Base-by-base conservation (phyloP, 192 early-diverging fungal genomes). In the Backusella luteola region DNA sequence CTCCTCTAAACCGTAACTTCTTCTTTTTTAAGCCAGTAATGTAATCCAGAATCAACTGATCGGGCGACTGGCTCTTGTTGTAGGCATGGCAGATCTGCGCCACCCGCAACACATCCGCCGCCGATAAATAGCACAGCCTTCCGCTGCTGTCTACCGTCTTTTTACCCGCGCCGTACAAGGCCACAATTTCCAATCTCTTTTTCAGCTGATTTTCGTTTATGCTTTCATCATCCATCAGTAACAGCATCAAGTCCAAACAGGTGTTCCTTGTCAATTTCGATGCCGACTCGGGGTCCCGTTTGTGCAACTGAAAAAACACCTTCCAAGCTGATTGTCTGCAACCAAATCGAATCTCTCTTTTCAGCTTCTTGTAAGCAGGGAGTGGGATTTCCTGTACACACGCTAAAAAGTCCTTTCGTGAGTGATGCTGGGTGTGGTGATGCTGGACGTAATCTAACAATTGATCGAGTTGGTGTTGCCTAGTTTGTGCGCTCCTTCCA, bases 401-500 rank as follows among this genome's bases (percentile, higher is more conserved):
- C 2, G 49, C 38, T 19, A 71, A 15, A 59, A 73, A 81, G 23
- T 63, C 56, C 14, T 49, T 42, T 17, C 17, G 39, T 23, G 70
- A 32, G 12, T 59, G 26, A 35, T 35, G 9, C 14, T 73, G 14
- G n/a, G 41, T 72, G 34, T 59, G 34, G 3, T 29, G 26, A 0
- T 42, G 21, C 14, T 75, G 67, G 21, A 79, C 68, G 71, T 79
- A 79, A 34, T 34, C 32, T 9, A 70, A n/a, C 34, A 79, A 15
- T 52, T 79, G 44, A 66, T 79, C 68, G 3, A 74, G 66, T 23
- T 79, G 78, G 15, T 23, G 36, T 17, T 75, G 73, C 39, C 78
- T 49, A 1, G 53, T n/a, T 23, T 34, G 26, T 34, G 44, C 32
- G 4, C 23, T 49, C 44, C 53, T 46, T 11, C 23, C 42, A 15